Conservation (phyloP, 805 yeast species). For the Cyberlindnera nakhonratchasimensis region DNA sequence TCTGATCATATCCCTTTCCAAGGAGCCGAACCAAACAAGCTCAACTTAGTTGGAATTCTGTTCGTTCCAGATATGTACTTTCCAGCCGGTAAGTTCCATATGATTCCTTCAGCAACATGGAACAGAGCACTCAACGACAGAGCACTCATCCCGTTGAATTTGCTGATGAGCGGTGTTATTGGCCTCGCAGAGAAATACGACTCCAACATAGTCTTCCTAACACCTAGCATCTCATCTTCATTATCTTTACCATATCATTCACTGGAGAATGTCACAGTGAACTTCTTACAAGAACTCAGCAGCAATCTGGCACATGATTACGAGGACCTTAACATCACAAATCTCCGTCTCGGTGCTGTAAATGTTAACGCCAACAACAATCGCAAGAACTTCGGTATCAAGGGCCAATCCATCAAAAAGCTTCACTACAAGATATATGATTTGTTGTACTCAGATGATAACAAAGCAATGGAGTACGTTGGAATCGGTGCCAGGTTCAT, state of each 20-base stretch:
- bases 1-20: constrained; percentile 56
- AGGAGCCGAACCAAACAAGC: constrained; percentile 52
- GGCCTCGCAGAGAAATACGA: constrained; percentile 48
- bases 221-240: constrained; percentile 54
- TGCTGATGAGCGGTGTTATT: constrained; percentile 54
- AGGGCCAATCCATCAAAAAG: constrained; percentile 19
- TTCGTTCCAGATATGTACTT: constrained; percentile 67
- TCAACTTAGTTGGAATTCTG: constrained; percentile 61
- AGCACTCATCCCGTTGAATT: constrained; percentile 44
- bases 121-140: constrained; percentile 42
- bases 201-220: constrained; percentile 47
- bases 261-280: constrained; percentile 54
- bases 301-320: constrained; percentile 37
- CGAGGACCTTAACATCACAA: constrained; percentile 40
- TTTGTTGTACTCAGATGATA: constrained; percentile 20
- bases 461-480: constrained; percentile 17
- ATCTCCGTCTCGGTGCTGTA: constrained; percentile 45
- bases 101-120: constrained; percentile 52
- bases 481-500: constrained; percentile 27
- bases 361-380: constrained; percentile 34
- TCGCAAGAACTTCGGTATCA: constrained; percentile 20
- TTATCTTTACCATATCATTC: constrained; percentile 60
- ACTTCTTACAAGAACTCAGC: constrained; percentile 38
- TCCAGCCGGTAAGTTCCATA: constrained; percentile 66
- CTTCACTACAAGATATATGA: constrained; percentile 27